These are phyloP conservation scores for Leptodontidium sp. DNA, from an alignment of 2,329 filamentous ascomycete genomes.

Conservation along the genomic window DNA sequence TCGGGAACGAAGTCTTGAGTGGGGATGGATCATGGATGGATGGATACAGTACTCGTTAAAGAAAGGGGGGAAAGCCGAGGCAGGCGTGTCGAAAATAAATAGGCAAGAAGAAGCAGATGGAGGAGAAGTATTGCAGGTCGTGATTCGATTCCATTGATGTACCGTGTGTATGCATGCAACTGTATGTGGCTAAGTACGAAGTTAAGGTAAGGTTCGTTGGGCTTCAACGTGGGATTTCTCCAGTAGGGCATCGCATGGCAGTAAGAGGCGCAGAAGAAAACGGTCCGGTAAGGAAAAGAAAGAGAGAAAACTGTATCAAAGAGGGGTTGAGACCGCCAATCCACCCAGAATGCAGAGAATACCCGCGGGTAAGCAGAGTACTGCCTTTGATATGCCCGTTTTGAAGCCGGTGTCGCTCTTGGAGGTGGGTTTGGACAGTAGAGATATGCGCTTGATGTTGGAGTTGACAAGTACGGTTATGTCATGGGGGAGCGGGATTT, in stretches of 20 bases:
- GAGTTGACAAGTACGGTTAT: slow-evolving; percentile 1
- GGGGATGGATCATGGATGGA: background rate
- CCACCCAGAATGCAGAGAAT: slow-evolving; percentile 10
- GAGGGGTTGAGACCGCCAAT: background rate
- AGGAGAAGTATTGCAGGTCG: background rate
- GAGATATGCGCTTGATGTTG: background rate
- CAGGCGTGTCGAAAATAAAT: background rate
- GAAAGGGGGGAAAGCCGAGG: slow-evolving; percentile 12
- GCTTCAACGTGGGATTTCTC: slow-evolving; percentile 13
- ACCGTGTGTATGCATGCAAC: background rate
- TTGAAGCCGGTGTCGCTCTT: slow-evolving; percentile 14
- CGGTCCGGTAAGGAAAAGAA: background rate
- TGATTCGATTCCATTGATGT: background rate
- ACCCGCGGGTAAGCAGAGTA: background rate
- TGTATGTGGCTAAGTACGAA: slow-evolving; percentile 1
- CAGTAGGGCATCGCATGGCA: background rate
- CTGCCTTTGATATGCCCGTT: background rate
- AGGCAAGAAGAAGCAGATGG: background rate
- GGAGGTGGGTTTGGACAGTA: background rate
- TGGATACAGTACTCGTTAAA: background rate
- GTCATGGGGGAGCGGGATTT: slow-evolving; percentile 14
- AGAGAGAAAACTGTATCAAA: background rate
- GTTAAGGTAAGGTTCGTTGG: slow-evolving; percentile 6
- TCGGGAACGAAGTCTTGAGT: background rate
- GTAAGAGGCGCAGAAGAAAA: background rate